phyloP scores from a whole-genome alignment of 306 rosid species.

The Prunus salicina region DNA sequence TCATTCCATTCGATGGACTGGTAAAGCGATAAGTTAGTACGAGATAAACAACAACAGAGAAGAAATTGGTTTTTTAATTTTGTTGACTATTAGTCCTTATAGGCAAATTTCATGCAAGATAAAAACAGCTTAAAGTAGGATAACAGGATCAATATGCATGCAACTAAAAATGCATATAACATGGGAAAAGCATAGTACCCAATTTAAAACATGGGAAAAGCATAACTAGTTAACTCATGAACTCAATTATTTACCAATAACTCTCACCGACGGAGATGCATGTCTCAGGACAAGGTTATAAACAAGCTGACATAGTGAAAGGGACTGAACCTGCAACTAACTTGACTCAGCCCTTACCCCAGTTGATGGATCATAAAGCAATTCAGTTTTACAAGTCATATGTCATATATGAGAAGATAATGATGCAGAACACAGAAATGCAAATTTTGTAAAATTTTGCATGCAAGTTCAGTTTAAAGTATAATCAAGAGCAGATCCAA shows the following conservation, averaged over 20 bases:
- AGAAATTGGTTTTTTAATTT: not conserved
- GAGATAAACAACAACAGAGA: not conserved
- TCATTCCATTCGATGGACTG: conserved; percentile 98
- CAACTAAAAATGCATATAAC: not conserved
- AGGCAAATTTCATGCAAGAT: not conserved
- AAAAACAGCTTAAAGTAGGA: not conserved
- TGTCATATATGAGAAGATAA: no score
- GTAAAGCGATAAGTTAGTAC: conserved; percentile 1
- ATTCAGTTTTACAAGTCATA: no score
- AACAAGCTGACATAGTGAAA: not conserved
- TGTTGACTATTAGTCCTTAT: not conserved
- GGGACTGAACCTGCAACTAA: not conserved
- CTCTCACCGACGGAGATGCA: not conserved
- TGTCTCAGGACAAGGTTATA: not conserved
- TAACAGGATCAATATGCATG: not conserved
- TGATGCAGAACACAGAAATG: no score
- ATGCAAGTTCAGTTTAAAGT: no score
- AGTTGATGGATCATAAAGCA: no score
- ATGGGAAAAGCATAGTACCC: not conserved
- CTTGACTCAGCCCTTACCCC: not conserved
- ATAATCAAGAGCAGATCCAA: no score
- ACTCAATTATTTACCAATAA: not conserved
- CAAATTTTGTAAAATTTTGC: no score
- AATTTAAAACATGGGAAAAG: no score
- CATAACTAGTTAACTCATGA: no score